Conservation (phyloP, 2,329 filamentous ascomycete species). For the Sarocladiaceae sp. region DNA sequence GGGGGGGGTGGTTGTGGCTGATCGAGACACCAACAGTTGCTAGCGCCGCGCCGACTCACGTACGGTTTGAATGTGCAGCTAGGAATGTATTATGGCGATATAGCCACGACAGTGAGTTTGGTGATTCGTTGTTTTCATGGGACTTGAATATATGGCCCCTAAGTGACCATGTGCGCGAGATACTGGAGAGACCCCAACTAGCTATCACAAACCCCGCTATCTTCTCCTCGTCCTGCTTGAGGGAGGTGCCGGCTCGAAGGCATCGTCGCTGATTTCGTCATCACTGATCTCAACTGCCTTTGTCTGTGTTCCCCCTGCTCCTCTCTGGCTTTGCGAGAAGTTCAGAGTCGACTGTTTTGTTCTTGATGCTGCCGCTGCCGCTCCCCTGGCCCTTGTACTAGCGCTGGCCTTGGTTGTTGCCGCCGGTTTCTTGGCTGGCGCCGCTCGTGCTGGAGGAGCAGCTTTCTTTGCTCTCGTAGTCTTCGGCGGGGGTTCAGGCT, state of each 20-base stretch:
- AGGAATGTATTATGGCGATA: too few relatives aligned
- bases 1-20: neutral
- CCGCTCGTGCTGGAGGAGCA: slow-evolving; percentile 12
- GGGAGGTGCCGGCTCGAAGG: slow-evolving; percentile 48
- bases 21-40: neutral
- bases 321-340: slow-evolving; percentile 34
- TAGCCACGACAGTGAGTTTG: too few relatives aligned
- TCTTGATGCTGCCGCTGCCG: slow-evolving; percentile 12
- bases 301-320: slow-evolving; percentile 17
- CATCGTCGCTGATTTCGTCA: slow-evolving; percentile 58
- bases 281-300: slow-evolving; percentile 55
- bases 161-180: too few relatives aligned
- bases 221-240: slow-evolving; percentile 26
- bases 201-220: slow-evolving; percentile 14
- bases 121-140: too few relatives aligned
- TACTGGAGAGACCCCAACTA: too few relatives aligned
- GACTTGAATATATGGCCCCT: too few relatives aligned
- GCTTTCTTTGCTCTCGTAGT: slow-evolving; percentile 21
- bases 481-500: slow-evolving; percentile 28
- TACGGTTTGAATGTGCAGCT: too few relatives aligned
- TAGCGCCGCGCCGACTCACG: too few relatives aligned
- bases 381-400: slow-evolving; percentile 9
- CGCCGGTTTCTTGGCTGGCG: slow-evolving; percentile 9
- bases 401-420: slow-evolving; percentile 12
- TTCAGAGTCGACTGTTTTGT: slow-evolving; percentile 27